Evolutionary conservation across 2,329 filamentous ascomycete genomes (phyloP).

Genomic region (Thielaviopsis musarum): DNA sequence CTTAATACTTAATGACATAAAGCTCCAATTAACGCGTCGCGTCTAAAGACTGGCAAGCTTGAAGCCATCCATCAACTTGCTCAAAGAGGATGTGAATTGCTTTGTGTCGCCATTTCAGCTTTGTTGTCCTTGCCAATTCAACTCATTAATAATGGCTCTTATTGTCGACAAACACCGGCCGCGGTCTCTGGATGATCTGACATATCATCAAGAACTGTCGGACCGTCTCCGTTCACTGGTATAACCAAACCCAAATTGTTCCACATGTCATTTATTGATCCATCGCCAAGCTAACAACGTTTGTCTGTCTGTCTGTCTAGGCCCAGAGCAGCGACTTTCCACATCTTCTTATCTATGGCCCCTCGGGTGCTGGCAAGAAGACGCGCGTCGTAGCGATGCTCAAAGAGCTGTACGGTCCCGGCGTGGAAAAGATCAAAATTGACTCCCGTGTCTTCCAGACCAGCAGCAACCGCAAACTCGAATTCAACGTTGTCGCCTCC

Average conservation of each 20-base stretch:
- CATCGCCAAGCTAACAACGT: neutral
- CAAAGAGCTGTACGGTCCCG: slow-evolving; percentile 85
- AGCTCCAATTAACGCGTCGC: too few species aligned
- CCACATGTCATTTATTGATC: neutral
- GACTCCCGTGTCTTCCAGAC: slow-evolving; percentile 95
- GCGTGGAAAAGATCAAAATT: slow-evolving; percentile 99
- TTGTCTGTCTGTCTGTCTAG: slow-evolving; percentile 28
- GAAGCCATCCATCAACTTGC: neutral
- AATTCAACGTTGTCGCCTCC: slow-evolving; percentile 97
- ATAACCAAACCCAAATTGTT: slow-evolving; percentile 15
- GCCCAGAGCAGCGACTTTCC: slow-evolving; percentile 96
- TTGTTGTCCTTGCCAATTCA: too few species aligned
- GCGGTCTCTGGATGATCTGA: slow-evolving; percentile 57
- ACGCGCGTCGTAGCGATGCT: slow-evolving; percentile 90
- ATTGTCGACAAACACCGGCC: slow-evolving; percentile 60
- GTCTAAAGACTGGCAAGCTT: neutral
- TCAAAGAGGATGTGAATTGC: neutral
- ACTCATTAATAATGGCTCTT: slow-evolving; percentile 37
- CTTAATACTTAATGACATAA: too few species aligned
- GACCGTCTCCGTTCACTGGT: slow-evolving; percentile 74
- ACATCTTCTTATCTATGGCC: slow-evolving; percentile 91
- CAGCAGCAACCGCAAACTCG: slow-evolving; percentile 85
- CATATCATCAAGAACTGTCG: slow-evolving; percentile 80
- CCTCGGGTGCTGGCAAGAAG: slow-evolving; percentile 93
- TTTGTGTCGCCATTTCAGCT: neutral